Conservation (phyloP, 73 alveolate species). For the Stentor roeselii region DNA sequence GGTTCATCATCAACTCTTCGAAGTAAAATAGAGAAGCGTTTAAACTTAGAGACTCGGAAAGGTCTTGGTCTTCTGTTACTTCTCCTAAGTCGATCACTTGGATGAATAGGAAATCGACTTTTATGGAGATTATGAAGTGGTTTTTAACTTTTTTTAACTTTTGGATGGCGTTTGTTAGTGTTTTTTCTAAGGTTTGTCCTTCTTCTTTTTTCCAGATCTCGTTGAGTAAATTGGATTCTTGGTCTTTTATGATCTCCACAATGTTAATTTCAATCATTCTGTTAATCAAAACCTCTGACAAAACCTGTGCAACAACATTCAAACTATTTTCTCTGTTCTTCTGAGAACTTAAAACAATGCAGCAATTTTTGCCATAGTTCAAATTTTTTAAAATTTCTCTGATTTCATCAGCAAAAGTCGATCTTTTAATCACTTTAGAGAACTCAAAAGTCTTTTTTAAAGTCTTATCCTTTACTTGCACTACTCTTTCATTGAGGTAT, state of each 20-base stretch:
- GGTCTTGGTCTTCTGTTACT: background rate
- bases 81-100: background rate
- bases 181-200: too few species aligned
- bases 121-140: background rate
- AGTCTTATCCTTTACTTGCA: background rate
- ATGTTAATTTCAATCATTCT: too few species aligned
- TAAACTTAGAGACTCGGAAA: background rate
- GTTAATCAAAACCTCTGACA: too few species aligned
- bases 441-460: background rate
- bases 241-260: too few species aligned
- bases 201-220: too few species aligned
- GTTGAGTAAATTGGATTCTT: too few species aligned
- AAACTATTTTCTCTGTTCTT: too few species aligned
- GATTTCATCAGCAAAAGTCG: background rate
- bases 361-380: too few species aligned
- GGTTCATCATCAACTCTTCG: background rate
- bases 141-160: background rate
- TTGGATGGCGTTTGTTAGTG: too few species aligned
- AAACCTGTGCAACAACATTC: too few species aligned
- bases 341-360: too few species aligned
- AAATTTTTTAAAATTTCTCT: background rate
- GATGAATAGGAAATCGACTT: background rate
- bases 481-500: background rate
- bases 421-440: background rate
- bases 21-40: background rate